Base-by-base conservation (phyloP, 2,329 filamentous ascomycete species). In the Colletotrichum tanaceti region DNA sequence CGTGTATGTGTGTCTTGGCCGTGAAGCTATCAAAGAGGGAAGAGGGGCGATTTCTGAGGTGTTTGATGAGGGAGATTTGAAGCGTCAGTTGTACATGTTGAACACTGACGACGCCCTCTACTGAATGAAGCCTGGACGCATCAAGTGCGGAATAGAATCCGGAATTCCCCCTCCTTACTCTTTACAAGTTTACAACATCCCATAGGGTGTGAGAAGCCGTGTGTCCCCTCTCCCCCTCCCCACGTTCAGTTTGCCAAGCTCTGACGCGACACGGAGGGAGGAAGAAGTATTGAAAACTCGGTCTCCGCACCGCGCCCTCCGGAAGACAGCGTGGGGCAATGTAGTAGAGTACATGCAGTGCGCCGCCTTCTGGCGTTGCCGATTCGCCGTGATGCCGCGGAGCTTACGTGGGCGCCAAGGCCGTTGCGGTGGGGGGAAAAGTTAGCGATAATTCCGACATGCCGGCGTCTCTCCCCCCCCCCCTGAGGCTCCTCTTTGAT, bases 251-350 rank as follows among this genome's bases (percentile, higher is more conserved):
- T 38, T 22, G 6, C 10, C 18, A 22, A 16, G n/a, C 13, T 39
- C 6, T 20, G 35, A 14, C 22, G 38, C n/a, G 52, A 13, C n/a
- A 16, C n/a, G 13, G 18, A 47, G 28, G 35, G n/a, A 9, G 13
- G 9, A 47, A 32, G 39, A 49, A 52, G 63, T 58, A n/a, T n/a
- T n/a, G 49, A 66, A 62, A 47, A 11, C 4, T 24, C 14, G 20
- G 22, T 16, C 38, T 43, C 58, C 46, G 50, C 66, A 46, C 43
- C 38, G 63, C 66, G 66, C 66, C 66, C 62, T 68, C 18, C 39
- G 55, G 50, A 39, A 14, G 62, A 68, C 49, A 46, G 55, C 7
- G 20, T 60, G 49, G 28, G 41, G 35, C 44, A 41, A 32, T n/a
- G 32, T 10, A 11, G 10, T 7, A 9, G 50, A 14, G 28, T 11